A percentile compares a stretch with the other conserved stretches of the same genome.
phyloP scores from a whole-genome alignment of 345 rosid genomes.

The Gossypium longicalyx region DNA sequence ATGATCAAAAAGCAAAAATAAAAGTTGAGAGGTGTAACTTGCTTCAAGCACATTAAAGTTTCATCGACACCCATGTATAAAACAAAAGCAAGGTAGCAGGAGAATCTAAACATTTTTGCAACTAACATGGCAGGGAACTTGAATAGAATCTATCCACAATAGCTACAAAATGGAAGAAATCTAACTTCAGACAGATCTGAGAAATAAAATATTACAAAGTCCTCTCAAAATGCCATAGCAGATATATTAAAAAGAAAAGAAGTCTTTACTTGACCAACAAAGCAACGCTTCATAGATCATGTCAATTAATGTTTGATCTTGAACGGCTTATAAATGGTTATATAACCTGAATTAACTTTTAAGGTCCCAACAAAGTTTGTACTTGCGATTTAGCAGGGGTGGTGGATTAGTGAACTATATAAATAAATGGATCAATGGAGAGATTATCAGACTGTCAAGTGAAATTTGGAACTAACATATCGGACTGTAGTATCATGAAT shows the following conservation, averaged over 20 bases:
- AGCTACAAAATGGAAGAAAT: neutral
- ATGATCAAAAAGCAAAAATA: neutral
- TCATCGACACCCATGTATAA: neutral
- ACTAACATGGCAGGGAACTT: neutral
- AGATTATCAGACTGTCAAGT: too few relatives aligned
- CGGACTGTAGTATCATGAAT: neutral
- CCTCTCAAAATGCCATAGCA: too few relatives aligned
- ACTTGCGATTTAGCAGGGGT: neutral
- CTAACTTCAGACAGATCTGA: neutral
- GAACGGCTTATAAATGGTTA: neutral
- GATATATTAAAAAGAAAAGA: too few relatives aligned
- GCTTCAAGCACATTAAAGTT: neutral
- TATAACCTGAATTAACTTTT: neutral
- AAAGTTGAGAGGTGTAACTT: neutral
- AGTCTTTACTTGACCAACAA: too few relatives aligned
- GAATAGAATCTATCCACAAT: neutral
- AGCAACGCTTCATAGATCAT: too few relatives aligned
- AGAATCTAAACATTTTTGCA: neutral
- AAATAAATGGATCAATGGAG: too few relatives aligned
- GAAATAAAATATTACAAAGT: neutral
- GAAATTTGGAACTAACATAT: too few relatives aligned
- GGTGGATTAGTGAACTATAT: too few relatives aligned
- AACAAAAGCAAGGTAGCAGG: neutral
- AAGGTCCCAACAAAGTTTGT: neutral
- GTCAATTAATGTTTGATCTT: neutral